phyloP scores from a whole-genome alignment of 2,329 filamentous ascomycete genomes.

The Dactylella cylindrospora region DNA sequence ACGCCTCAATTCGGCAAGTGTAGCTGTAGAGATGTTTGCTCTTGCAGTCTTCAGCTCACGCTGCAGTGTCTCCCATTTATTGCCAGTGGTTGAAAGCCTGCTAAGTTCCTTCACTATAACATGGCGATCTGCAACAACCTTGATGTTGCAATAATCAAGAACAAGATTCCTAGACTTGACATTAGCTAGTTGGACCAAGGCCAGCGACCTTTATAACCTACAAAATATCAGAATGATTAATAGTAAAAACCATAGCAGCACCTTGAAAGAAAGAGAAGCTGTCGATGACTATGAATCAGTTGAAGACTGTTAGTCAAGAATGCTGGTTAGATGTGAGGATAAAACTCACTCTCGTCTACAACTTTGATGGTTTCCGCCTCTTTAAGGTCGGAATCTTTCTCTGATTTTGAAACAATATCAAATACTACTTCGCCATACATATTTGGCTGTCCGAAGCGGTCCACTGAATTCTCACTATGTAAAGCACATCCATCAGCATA shows the following conservation, averaged over 20 bases:
- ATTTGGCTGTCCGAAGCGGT: constrained; percentile 72
- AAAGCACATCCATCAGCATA: too few species aligned
- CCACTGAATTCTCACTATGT: constrained; percentile 71
- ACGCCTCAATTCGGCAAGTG: constrained; percentile 80
- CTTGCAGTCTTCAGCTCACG: constrained; percentile 74
- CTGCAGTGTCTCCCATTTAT: constrained; percentile 34
- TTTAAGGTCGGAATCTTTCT: constrained; percentile 78
- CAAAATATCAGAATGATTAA: constrained; percentile 85
- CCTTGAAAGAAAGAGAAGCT: constrained; percentile 74
- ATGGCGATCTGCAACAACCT: constrained; percentile 13
- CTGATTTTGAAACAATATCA: constrained; percentile 84
- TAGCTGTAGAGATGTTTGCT: constrained; percentile 82
- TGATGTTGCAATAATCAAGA: constrained; percentile 33
- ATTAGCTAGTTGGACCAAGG: too few species aligned
- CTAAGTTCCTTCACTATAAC: constrained; percentile 25
- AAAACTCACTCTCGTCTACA: constrained; percentile 68
- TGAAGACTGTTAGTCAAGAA: neutral
- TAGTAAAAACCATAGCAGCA: constrained; percentile 78
- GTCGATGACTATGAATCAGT: constrained; percentile 59
- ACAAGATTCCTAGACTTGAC: too few species aligned
- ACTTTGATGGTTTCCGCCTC: constrained; percentile 95
- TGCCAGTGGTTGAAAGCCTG: constrained; percentile 56
- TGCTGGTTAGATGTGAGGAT: too few species aligned
- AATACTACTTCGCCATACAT: constrained; percentile 91
- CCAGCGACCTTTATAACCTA: constrained; percentile 57